Evolutionary conservation across 306 rosid genomes (phyloP), one percentile per base, ranked within the genome.

Genomic region (Carpinus fangiana): DNA sequence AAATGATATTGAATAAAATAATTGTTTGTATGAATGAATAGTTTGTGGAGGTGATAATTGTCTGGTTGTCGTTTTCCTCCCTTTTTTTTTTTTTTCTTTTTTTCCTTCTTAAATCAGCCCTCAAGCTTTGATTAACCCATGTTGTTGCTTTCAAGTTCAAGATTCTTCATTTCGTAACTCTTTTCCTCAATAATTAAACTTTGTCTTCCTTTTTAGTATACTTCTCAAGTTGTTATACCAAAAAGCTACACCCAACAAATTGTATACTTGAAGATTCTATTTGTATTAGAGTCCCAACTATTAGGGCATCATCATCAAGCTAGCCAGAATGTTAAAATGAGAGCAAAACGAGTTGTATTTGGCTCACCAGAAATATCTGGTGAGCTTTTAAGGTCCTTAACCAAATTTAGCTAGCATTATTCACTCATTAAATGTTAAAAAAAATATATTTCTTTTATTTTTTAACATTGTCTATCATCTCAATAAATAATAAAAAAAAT

Each of bases 61-160:
- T 28, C 23, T 74, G 71, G 75, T 12, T 69, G 80, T 83, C 84
- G 54, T 62, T 80, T 76, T 79, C 81, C 43, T 51, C 34, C 55
- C 12, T 73, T 74, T 3, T 41, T 41, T 45, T 14, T 21, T 10
- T 8, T 43, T 20, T 52, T 38, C 12, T 1, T 16, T 23, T 26
- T 34, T 8, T 8, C 36, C 5, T 56, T 56, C 62, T 56, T 18
- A 73, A 17, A 34, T 13, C 31, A 1, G 50, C 34, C 81, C 23
- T 4, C 5, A 23, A n/a, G 31, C 3, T 20, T 12, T 28, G 38
- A 2, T 38, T 65, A 65, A 31, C 28, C 11, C 28, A 65, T 38
- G 14, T 36, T 17, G 48, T 66, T 66, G 51, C 72, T 41, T 67
- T 67, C 72, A 67, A 66, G 51, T 66, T 64, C 14, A 18, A 26